Evolutionary conservation across 2,329 filamentous ascomycete genomes (phyloP).

Genomic region (Colletotrichum falcatum): DNA sequence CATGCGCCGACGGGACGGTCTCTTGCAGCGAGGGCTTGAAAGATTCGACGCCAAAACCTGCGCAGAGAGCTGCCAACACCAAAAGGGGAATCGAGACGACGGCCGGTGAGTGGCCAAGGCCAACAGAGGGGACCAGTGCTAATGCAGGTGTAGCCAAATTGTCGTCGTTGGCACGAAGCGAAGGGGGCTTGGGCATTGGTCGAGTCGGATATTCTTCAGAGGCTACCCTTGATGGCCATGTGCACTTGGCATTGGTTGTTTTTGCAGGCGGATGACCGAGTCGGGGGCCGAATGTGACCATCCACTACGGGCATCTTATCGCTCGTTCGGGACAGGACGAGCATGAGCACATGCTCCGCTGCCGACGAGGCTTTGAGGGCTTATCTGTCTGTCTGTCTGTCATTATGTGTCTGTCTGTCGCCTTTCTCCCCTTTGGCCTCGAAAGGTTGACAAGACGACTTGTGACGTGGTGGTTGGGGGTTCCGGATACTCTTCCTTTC

Average conservation of each 20-base stretch:
- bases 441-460: background rate
- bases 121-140: slow-evolving; percentile 16
- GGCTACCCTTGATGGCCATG: slow-evolving; percentile 28
- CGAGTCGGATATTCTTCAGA: slow-evolving; percentile 2
- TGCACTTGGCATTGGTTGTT: background rate
- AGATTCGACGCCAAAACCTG: background rate
- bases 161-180: slow-evolving; percentile 1
- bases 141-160: slow-evolving; percentile 38
- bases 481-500: background rate
- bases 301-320: slow-evolving; percentile 20
- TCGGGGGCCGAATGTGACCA: slow-evolving; percentile 34
- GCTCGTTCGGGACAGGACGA: slow-evolving; percentile 10
- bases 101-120: slow-evolving; percentile 23
- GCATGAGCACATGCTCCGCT: slow-evolving; percentile 26
- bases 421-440: background rate
- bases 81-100: slow-evolving; percentile 23
- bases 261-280: slow-evolving; percentile 29
- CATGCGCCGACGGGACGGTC: too few relatives aligned
- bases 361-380: background rate
- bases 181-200: slow-evolving; percentile 6
- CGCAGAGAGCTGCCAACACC: slow-evolving; percentile 7
- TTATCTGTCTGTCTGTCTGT: too few relatives aligned
- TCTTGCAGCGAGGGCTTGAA: too few relatives aligned
- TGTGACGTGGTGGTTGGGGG: background rate
- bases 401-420: too few relatives aligned